Percentiles rank a stretch among this genome's conserved stretches.
Evolutionary conservation across 805 yeast genomes (phyloP).

Genomic region (Metschnikowia sp.): DNA sequence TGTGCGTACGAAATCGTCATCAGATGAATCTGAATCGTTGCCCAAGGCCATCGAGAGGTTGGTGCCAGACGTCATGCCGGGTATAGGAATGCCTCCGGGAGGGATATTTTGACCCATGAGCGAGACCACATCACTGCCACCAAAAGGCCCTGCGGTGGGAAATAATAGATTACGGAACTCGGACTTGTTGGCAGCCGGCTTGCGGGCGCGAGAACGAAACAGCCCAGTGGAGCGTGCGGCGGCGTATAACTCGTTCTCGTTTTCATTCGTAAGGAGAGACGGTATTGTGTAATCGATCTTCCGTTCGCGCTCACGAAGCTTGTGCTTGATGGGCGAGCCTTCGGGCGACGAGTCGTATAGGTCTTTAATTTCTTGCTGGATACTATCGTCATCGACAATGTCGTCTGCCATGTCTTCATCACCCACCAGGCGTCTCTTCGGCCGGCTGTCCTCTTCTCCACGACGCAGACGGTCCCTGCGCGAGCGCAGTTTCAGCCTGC

Average conservation of each 20-base stretch:
- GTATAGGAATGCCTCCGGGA: conserved; percentile 42
- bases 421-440: conserved; percentile 8
- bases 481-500: conserved; percentile 22
- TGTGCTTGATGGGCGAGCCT: conserved; percentile 38
- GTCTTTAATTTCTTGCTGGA: conserved; percentile 66
- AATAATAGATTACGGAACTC: conserved; percentile 64
- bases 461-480: conserved; percentile 22
- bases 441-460: conserved; percentile 19
- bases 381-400: conserved; percentile 31
- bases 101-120: conserved; percentile 70
- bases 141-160: conserved; percentile 97
- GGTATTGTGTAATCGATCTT: conserved; percentile 74
- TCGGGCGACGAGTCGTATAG: conserved; percentile 61
- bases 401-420: conserved; percentile 18
- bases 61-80: conserved; percentile 26
- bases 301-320: conserved; percentile 49
- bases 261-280: conserved; percentile 62
- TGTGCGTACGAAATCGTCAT: conserved; percentile 45
- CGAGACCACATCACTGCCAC: conserved; percentile 89
- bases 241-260: conserved; percentile 23
- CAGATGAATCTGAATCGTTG: conserved; percentile 60
- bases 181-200: conserved; percentile 37
- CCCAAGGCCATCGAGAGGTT: conserved; percentile 29
- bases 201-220: conserved; percentile 30
- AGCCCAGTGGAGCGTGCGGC: conserved; percentile 12